Conservation (phyloP, 164 flowering plant species). For the Macadamia tetraphylla region DNA sequence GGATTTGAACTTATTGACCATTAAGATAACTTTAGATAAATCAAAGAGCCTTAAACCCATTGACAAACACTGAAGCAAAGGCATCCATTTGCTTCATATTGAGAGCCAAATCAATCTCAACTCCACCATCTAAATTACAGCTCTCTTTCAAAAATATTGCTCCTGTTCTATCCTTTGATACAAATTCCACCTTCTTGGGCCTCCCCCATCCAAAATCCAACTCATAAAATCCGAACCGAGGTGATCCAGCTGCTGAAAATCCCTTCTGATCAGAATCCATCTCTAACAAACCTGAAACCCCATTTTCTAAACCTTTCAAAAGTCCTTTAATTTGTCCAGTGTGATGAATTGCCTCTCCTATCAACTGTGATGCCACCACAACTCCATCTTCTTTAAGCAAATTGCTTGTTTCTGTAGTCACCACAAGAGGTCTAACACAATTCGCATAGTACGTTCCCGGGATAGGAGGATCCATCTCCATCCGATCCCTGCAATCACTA, state of each 20-base stretch:
- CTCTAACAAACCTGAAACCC: background rate
- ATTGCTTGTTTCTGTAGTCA: background rate
- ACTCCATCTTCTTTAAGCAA: slow-evolving; percentile 23
- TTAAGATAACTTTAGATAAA: too few relatives aligned
- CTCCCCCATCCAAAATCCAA: slow-evolving; percentile 46
- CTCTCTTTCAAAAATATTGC: slow-evolving; percentile 29
- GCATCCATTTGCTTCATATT: slow-evolving; percentile 18
- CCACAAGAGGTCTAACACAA: slow-evolving; percentile 3
- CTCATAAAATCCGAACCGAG: slow-evolving; percentile 29
- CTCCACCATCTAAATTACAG: slow-evolving; percentile 28
- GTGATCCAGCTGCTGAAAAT: slow-evolving; percentile 35
- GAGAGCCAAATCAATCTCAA: slow-evolving; percentile 28
- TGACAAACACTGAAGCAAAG: slow-evolving; percentile 22
- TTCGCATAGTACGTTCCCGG: slow-evolving; percentile 31
- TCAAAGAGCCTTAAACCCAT: slow-evolving; percentile 8
- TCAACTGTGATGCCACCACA: slow-evolving; percentile 12
- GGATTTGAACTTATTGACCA: too few relatives aligned
- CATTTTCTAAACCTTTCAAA: slow-evolving; percentile 3
- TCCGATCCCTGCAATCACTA: slow-evolving; percentile 17
- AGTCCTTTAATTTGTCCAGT: background rate
- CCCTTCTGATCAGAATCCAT: background rate
- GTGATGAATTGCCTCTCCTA: slow-evolving; percentile 13
- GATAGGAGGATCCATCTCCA: slow-evolving; percentile 13
- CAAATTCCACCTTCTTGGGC: slow-evolving; percentile 30
- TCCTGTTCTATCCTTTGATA: slow-evolving; percentile 21